These are phyloP conservation scores for Tilletia horrida DNA, from an alignment of 1,284 basidiomycete species.

Conservation along the genomic window DNA sequence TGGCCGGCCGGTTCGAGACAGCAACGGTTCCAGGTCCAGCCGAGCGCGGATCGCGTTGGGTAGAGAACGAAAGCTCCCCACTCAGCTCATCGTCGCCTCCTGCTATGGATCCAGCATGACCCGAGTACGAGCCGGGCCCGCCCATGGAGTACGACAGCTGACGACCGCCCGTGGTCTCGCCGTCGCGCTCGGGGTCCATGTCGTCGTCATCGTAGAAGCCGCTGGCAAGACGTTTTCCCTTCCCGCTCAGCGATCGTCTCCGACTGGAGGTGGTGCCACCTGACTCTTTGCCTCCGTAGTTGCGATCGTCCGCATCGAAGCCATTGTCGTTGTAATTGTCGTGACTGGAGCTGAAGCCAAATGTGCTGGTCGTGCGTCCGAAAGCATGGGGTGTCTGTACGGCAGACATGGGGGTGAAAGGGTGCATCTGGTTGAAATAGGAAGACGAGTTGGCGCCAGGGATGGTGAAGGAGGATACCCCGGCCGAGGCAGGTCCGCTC, in stretches of 20 bases:
- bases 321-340: too few relatives aligned
- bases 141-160: conserved; percentile 8
- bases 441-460: neutral
- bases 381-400: conserved; percentile 1
- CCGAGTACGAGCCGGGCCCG: neutral
- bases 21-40: too few relatives aligned
- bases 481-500: neutral
- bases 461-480: conserved; percentile 4
- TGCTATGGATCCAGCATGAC: conserved; percentile 11
- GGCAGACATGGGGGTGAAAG: conserved; percentile 12
- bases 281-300: too few relatives aligned
- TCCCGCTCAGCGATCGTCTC: too few relatives aligned
- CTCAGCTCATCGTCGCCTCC: conserved; percentile 3
- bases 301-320: too few relatives aligned
- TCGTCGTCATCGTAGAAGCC: conserved; percentile 3
- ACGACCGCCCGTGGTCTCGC: conserved; percentile 1
- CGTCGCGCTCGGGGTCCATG: conserved; percentile 9
- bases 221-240: too few relatives aligned
- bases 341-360: neutral
- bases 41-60: neutral
- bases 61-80: conserved; percentile 3
- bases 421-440: conserved; percentile 15
- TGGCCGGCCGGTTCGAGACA: conserved; percentile 26
- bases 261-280: too few relatives aligned
- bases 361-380: neutral